Percentiles rank a stretch among this genome's conserved stretches.
Evolutionary conservation across 2,329 filamentous ascomycete genomes (phyloP).

Genomic region (Tricladium varicosporioides): DNA sequence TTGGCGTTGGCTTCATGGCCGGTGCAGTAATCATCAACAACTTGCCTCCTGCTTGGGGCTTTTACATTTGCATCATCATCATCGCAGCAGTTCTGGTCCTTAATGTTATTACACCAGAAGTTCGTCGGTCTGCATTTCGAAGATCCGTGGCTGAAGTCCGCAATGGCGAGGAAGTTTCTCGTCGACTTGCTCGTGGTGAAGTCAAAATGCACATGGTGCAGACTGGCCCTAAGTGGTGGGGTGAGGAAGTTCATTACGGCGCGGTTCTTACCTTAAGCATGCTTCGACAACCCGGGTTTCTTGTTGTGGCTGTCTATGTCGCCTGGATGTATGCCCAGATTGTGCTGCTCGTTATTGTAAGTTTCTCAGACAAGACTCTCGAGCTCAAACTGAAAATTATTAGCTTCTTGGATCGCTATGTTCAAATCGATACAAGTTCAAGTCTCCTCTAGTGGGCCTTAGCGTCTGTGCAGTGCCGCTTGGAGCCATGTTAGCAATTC

Average conservation of each 20-base stretch:
- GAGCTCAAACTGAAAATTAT: slow-evolving; percentile 13
- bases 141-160: slow-evolving; percentile 66
- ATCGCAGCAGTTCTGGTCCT: slow-evolving; percentile 64
- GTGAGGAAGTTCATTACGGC: slow-evolving; percentile 72
- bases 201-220: slow-evolving; percentile 73
- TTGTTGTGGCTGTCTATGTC: slow-evolving; percentile 69
- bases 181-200: slow-evolving; percentile 67
- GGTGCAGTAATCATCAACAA: slow-evolving; percentile 67
- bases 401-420: slow-evolving; percentile 67
- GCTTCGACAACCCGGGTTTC: slow-evolving; percentile 71
- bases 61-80: slow-evolving; percentile 70
- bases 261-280: slow-evolving; percentile 65
- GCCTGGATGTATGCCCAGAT: slow-evolving; percentile 79
- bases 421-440: slow-evolving; percentile 64
- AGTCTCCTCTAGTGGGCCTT: slow-evolving; percentile 63
- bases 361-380: slow-evolving; percentile 17
- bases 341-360: slow-evolving; percentile 67
- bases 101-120: slow-evolving; percentile 71
- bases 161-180: slow-evolving; percentile 49
- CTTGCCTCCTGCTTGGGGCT: slow-evolving; percentile 68
- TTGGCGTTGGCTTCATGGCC: slow-evolving; percentile 69
- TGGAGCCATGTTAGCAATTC: slow-evolving; percentile 67
- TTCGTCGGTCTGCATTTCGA: slow-evolving; percentile 66
- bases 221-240: slow-evolving; percentile 73
- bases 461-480: slow-evolving; percentile 65